Base-by-base conservation (phyloP, 1,284 basidiomycete species). In the Cutaneotrichosporon mucoides region DNA sequence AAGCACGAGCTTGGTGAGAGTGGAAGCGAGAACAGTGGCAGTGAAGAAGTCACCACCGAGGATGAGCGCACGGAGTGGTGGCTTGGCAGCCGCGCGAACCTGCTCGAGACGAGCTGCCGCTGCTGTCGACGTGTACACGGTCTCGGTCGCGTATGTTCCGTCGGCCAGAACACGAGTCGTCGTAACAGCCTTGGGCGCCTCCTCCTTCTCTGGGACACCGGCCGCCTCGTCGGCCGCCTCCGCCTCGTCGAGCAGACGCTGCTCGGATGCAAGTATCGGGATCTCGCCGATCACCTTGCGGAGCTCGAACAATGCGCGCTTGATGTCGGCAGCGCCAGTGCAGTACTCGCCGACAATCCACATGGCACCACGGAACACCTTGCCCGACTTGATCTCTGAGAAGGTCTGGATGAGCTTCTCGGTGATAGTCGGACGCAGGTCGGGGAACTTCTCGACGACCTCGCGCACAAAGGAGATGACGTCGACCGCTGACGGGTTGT, bases 261-360 rank as follows among this genome's bases (percentile, higher is more conserved):
- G 89, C 78, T 96, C 92, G 0, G 88, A 87, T 1, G 95, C 92
- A 41, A 98, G 80, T 56, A 99, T 98, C 5, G 96, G 95, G 44
- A 99, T 89, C 80, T 99, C 95, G 13, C 95, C 96, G 41, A 99
- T 79, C 5, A 94, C 89, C 72, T 88, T 88, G 58, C 94, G 84
- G 52, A 98, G 83, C 76, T 93, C 90, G 59, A 83, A 81, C 83
- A 97, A 86, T 3, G 88, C 84, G 50, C 79, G 82, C 61, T 87
- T 83, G 66, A 96, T 90, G 62, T 90, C 88, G 57, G 73, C 66
- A 7, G 71, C 72, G 9, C 81, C 81, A 53, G 88, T 86, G 49
- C 88, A 86, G 71, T 99, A 99, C 80, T 99, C 96, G 67, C 95
- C 96, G 11, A 98, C 84, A 66, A 99, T 98, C 95, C 95, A 99